These are phyloP conservation scores for Rhodotorula sp. DNA, from an alignment of 1,284 basidiomycete genomes.

Conservation along the genomic window DNA sequence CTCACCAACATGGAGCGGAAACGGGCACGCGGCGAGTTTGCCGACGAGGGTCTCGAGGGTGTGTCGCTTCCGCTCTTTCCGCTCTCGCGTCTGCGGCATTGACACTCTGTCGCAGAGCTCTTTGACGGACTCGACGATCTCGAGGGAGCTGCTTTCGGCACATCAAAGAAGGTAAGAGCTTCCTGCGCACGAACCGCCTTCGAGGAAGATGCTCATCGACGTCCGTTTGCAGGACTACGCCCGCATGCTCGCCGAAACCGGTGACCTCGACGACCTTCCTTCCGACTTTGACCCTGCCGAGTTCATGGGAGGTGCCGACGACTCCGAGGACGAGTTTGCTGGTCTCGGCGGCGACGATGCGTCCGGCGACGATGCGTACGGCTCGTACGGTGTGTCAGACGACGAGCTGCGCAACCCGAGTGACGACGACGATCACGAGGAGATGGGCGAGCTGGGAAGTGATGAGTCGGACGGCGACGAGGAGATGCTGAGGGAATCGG, in stretches of 20 bases:
- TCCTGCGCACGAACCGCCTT: neutral
- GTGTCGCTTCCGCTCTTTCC: constrained; percentile 50
- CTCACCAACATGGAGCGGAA: constrained; percentile 50
- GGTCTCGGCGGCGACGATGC: constrained; percentile 8
- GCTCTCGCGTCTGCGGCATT: neutral
- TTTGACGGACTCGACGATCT: constrained; percentile 60
- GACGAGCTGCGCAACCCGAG: constrained; percentile 25
- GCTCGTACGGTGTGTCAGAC: constrained; percentile 20
- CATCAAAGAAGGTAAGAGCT: constrained; percentile 43
- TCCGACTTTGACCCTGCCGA: constrained; percentile 16
- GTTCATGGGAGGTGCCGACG: neutral
- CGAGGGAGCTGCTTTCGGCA: constrained; percentile 50
- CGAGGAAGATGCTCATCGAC: neutral
- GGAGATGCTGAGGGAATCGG: constrained; percentile 5
- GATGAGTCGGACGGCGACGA: constrained; percentile 8
- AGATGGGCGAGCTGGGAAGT: constrained; percentile 26
- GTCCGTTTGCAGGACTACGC: constrained; percentile 34
- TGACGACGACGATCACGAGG: constrained; percentile 35
- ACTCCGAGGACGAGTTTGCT: constrained; percentile 4
- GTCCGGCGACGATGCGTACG: constrained; percentile 6
- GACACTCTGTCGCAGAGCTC: constrained; percentile 25
- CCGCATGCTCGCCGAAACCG: constrained; percentile 38
- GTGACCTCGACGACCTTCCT: constrained; percentile 40
- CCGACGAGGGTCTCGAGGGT: constrained; percentile 61
- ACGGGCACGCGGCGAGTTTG: constrained; percentile 52